phyloP scores from a whole-genome alignment of 495 filamentous ascomycete genomes.

The Talaromyces adpressus region DNA sequence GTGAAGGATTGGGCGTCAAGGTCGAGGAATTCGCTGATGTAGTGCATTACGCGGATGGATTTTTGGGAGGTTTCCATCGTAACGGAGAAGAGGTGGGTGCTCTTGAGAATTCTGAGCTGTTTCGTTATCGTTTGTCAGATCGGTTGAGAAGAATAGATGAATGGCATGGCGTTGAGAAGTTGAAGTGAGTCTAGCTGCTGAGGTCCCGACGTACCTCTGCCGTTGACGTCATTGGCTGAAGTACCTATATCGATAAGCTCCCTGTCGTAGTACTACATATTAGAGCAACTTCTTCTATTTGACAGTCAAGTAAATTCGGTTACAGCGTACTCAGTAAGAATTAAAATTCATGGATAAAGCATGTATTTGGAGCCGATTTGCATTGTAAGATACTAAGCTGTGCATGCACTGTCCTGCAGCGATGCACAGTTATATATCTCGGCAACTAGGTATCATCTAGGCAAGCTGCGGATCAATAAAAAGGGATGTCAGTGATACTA shows the following conservation, averaged over 20 bases:
- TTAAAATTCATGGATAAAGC: too few relatives aligned
- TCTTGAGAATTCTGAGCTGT: background rate
- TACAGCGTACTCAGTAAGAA: too few relatives aligned
- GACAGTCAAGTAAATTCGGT: too few relatives aligned
- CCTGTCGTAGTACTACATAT: background rate
- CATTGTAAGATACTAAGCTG: too few relatives aligned
- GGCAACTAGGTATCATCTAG: too few relatives aligned
- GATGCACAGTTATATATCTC: too few relatives aligned
- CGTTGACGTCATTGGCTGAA: background rate
- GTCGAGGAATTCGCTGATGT: slow-evolving; percentile 25
- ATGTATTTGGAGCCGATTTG: too few relatives aligned
- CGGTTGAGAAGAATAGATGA: background rate
- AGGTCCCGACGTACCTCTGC: too few relatives aligned
- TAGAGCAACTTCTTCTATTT: background rate
- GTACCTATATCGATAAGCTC: background rate
- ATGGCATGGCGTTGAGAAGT: background rate
- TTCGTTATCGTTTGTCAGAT: background rate
- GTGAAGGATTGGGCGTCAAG: slow-evolving; percentile 20
- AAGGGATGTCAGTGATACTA: too few relatives aligned
- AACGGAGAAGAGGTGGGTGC: background rate
- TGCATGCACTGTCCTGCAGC: too few relatives aligned
- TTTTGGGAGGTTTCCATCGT: slow-evolving; percentile 22
- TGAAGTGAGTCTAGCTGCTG: background rate
- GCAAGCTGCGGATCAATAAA: too few relatives aligned
- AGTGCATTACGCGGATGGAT: slow-evolving; percentile 23